Evolutionary conservation across 345 rosid species (phyloP).

Genomic region (Brassica incana): DNA sequence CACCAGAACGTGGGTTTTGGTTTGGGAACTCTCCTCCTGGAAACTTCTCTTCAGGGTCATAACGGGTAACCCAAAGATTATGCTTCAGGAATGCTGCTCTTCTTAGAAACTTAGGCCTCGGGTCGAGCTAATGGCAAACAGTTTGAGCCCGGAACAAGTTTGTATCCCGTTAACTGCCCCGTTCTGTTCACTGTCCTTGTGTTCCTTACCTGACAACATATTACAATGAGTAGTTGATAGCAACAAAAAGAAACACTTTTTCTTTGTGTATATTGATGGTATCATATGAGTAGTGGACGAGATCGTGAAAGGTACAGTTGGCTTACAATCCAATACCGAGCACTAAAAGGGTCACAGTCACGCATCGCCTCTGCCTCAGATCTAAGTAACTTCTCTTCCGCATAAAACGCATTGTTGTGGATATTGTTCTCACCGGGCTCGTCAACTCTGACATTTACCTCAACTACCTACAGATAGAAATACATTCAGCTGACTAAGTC

Average conservation of each 20-base stretch:
- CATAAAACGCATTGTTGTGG: constrained; percentile 88
- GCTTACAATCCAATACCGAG: constrained; percentile 94
- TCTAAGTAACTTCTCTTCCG: constrained; percentile 71
- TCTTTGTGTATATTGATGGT: neutral
- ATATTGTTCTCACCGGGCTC: constrained; percentile 76
- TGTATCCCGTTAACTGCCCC: constrained; percentile 83
- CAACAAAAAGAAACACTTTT: constrained; percentile 1
- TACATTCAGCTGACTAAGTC: neutral
- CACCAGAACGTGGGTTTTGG: constrained; percentile 87
- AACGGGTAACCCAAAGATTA: constrained; percentile 86
- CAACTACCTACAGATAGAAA: constrained; percentile 65
- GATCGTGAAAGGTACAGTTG: constrained; percentile 25
- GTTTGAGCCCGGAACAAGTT: constrained; percentile 84
- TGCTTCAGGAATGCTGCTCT: constrained; percentile 87
- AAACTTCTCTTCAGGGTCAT: constrained; percentile 59
- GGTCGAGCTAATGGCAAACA: constrained; percentile 86
- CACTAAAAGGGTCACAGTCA: constrained; percentile 72
- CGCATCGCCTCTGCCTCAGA: constrained; percentile 82
- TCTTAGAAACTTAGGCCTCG: constrained; percentile 79
- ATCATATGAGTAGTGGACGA: neutral
- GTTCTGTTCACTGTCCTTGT: constrained; percentile 87
- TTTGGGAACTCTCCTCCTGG: constrained; percentile 96
- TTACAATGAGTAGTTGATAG: neutral
- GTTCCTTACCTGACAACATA: constrained; percentile 67
- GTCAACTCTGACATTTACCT: constrained; percentile 75